Evolutionary conservation across 164 flowering plant species (phyloP).

Genomic region (Magnolia officinalis): DNA sequence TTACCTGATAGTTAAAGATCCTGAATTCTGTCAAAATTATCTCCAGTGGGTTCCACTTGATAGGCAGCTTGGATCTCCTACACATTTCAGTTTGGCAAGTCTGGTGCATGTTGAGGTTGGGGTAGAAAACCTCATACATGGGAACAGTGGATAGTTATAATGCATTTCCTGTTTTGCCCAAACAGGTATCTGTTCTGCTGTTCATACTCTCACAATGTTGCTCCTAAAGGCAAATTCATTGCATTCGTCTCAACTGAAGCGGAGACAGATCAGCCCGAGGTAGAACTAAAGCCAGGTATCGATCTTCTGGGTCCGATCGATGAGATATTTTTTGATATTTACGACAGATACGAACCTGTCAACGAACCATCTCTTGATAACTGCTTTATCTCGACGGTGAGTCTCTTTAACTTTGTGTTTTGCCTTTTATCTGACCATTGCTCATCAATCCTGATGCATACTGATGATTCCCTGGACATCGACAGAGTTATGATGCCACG

Average conservation of each 20-base stretch:
- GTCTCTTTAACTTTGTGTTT: constrained; percentile 13
- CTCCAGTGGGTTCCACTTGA: too few relatives aligned
- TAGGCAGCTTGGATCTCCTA: not conserved
- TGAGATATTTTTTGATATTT: constrained; percentile 85
- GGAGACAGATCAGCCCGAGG: constrained; percentile 78
- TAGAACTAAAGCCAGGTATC: constrained; percentile 76
- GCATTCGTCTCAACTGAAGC: constrained; percentile 94
- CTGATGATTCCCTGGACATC: not conserved
- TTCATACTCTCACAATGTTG: constrained; percentile 92
- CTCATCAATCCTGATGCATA: not conserved
- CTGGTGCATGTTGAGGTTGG: not conserved
- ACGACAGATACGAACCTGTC: constrained; percentile 84
- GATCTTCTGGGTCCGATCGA: constrained; percentile 91
- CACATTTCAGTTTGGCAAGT: not conserved
- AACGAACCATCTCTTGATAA: constrained; percentile 85
- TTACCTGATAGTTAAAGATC: not conserved
- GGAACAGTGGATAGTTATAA: not conserved
- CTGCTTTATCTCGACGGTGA: constrained; percentile 87
- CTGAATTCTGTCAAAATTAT: not conserved
- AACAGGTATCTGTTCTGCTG: constrained; percentile 93
- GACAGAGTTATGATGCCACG: constrained; percentile 94
- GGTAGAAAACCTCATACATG: not conserved
- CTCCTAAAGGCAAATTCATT: constrained; percentile 92
- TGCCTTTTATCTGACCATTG: not conserved
- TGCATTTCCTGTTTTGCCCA: constrained; percentile 8